Evolutionary conservation across 2,329 filamentous ascomycete genomes (phyloP).

Genomic region (Penicillium sp.): DNA sequence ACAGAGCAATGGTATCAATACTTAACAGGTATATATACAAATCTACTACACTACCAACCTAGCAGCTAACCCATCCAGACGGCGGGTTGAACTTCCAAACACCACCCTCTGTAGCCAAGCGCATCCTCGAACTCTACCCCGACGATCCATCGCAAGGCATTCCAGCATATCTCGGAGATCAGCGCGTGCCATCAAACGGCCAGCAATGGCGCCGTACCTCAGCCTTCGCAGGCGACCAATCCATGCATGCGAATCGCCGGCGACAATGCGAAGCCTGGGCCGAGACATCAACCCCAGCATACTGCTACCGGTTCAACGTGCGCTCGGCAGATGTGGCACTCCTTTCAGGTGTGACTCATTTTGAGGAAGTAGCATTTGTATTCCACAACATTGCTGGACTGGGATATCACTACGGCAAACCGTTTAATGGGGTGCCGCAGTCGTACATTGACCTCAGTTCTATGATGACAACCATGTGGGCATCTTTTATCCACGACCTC

Average conservation of each 20-base stretch:
- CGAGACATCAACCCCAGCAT: slow-evolving; percentile 50
- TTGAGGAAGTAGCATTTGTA: slow-evolving; percentile 57
- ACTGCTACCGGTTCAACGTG: slow-evolving; percentile 65
- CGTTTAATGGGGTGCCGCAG: slow-evolving; percentile 43
- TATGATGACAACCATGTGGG: slow-evolving; percentile 55
- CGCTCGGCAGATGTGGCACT: slow-evolving; percentile 45
- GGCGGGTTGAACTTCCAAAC: slow-evolving; percentile 25
- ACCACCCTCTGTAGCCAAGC: slow-evolving; percentile 33
- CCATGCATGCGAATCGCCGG: slow-evolving; percentile 58
- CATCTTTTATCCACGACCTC: slow-evolving; percentile 49
- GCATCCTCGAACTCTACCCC: slow-evolving; percentile 54
- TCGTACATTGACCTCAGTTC: slow-evolving; percentile 47
- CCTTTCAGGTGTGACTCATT: slow-evolving; percentile 53
- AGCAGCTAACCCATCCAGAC: slow-evolving; percentile 22
- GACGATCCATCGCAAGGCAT: slow-evolving; percentile 52
- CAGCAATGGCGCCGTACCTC: slow-evolving; percentile 55
- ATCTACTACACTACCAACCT: background rate
- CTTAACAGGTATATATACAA: slow-evolving; percentile 32
- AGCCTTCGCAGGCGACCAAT: slow-evolving; percentile 56
- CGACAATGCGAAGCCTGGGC: slow-evolving; percentile 55
- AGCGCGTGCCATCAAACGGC: slow-evolving; percentile 41
- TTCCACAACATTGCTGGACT: slow-evolving; percentile 53
- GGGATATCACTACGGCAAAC: slow-evolving; percentile 45
- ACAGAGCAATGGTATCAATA: slow-evolving; percentile 52
- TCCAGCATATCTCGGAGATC: slow-evolving; percentile 44